These are phyloP conservation scores for Talaromyces rugulosus DNA, from an alignment of 2,329 filamentous ascomycete species.

Conservation along the genomic window DNA sequence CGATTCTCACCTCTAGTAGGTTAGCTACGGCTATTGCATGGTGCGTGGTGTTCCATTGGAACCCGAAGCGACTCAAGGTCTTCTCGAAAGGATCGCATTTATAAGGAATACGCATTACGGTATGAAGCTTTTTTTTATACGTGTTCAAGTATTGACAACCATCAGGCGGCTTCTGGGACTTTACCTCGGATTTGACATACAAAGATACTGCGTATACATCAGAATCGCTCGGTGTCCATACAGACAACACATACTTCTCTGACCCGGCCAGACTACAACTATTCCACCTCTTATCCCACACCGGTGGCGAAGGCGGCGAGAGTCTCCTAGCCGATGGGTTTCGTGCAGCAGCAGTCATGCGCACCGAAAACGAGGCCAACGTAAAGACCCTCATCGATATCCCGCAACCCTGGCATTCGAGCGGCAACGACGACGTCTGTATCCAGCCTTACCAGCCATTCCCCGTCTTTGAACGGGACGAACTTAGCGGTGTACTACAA, in stretches of 20 bases:
- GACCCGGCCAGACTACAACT: constrained; percentile 88
- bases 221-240: constrained; percentile 76
- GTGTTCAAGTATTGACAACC: constrained; percentile 12
- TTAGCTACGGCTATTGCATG: constrained; percentile 69
- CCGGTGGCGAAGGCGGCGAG: constrained; percentile 60
- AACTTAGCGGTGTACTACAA: constrained; percentile 41
- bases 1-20: constrained; percentile 45
- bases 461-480: constrained; percentile 66
- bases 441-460: constrained; percentile 68
- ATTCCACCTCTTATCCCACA: constrained; percentile 85
- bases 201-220: constrained; percentile 92
- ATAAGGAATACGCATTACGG: constrained; percentile 91
- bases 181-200: constrained; percentile 79
- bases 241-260: constrained; percentile 93
- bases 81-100: constrained; percentile 77
- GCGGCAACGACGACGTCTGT: constrained; percentile 77
- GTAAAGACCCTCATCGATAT: constrained; percentile 56
- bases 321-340: constrained; percentile 87
- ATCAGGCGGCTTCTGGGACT: constrained; percentile 71
- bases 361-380: constrained; percentile 48
- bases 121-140: constrained; percentile 34
- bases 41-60: constrained; percentile 65
- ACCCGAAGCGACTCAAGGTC: constrained; percentile 66
- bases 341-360: constrained; percentile 61
- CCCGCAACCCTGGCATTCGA: constrained; percentile 72